Evolutionary conservation across 169 alveolate genomes (phyloP), one percentile per base, ranked within the genome.

Genomic region (Plasmodium falciparum): DNA sequence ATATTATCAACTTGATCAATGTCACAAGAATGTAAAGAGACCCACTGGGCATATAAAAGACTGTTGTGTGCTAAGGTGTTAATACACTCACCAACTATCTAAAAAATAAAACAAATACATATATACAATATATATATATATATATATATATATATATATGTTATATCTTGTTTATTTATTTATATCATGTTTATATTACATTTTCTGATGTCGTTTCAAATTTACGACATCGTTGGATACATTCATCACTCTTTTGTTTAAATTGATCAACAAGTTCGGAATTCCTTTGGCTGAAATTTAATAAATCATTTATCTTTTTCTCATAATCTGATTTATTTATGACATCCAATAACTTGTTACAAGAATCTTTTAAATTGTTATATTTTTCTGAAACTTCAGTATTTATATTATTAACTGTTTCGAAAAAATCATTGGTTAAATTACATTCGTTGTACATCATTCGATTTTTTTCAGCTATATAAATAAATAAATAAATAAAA

Each of bases 171-270:
- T 17, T 61, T 13, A 22, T 33, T 29, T 33, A 9, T 43, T 4
- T 13, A 66, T 66, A 66, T 26, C 29, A 20, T 33, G n/a, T 2
- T 50, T 39, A 7, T 47, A 70, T 15, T 56, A 86, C 92, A 62
- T 71, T 72, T 52, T 86, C 92, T 8, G 92, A 86, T 2, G 88
- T 71, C 50, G 92, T 86, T 47, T 86, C 92, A 72, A 86, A 86
- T 54, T 86, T 71, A 39, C 88, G 86, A 58, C 92, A 86, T 47
- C 66, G 65, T 1, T 88, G 86, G 62, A 86, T 86, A 29, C 92
- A 86, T n/a, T 86, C 92, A 52, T 86, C 92, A 49, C 92, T 86
- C 24, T 86, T 49, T 65, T 62, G 59, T 29, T 73, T 72, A 65
- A 86, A 86, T 47, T 86, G 15, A 24, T 86, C 88, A 17, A 86